Evolutionary conservation across 768 basidiomycete genomes (phyloP).

Genomic region (Rhizopogon vulgaris): DNA sequence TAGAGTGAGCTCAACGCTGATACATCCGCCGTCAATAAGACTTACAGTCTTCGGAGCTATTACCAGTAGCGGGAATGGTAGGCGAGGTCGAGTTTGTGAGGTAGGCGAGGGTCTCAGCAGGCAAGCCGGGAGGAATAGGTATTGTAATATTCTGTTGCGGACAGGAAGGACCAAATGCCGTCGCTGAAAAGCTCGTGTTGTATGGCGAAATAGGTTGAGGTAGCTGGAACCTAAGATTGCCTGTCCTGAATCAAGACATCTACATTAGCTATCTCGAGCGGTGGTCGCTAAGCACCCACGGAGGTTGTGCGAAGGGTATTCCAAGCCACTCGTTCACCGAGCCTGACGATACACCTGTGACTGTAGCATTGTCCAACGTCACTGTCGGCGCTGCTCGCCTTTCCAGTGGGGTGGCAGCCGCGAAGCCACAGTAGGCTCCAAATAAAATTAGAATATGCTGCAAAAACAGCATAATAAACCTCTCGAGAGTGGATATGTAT

Average conservation of each 20-base stretch:
- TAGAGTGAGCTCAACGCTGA: background rate
- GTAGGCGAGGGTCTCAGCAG: slow-evolving; percentile 12
- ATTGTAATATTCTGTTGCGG: slow-evolving; percentile 25
- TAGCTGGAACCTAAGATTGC: no score
- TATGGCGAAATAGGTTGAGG: slow-evolving; percentile 23
- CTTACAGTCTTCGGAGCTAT: slow-evolving; percentile 42
- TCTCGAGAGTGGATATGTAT: no score
- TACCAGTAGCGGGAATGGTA: slow-evolving; percentile 17
- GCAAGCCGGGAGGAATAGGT: slow-evolving; percentile 10
- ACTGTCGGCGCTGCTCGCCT: slow-evolving; percentile 19
- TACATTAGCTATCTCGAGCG: no score
- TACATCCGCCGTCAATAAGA: background rate
- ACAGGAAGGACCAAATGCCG: slow-evolving; percentile 31
- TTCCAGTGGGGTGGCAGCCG: background rate
- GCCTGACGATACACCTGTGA: slow-evolving; percentile 34
- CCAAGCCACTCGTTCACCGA: slow-evolving; percentile 38
- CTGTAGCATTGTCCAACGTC: slow-evolving; percentile 37
- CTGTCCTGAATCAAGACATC: no score
- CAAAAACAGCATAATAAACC: no score
- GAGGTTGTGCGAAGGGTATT: slow-evolving; percentile 50
- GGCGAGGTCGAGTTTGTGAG: slow-evolving; percentile 23
- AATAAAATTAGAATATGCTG: background rate
- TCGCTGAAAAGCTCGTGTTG: slow-evolving; percentile 27
- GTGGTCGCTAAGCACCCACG: slow-evolving; percentile 28
- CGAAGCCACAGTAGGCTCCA: background rate